Percentiles rank a stretch among this genome's conserved stretches.
These are phyloP conservation scores for Pyronema omphalodes DNA, from an alignment of 495 filamentous ascomycete species.

Conservation along the genomic window DNA sequence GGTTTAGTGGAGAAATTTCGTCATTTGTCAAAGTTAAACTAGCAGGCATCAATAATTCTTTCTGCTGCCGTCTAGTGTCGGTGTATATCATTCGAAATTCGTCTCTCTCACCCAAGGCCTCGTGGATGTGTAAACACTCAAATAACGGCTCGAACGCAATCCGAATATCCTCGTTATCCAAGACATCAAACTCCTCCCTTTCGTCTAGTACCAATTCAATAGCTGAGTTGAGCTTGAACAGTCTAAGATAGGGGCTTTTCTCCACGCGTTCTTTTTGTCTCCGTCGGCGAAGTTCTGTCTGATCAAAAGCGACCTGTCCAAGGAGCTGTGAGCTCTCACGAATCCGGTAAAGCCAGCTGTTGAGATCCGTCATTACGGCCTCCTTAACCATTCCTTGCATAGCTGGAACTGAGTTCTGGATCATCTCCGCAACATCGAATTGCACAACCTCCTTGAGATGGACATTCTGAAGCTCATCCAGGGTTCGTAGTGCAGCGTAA, in stretches of 20 bases:
- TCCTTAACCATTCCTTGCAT: conserved; percentile 88
- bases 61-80: conserved; percentile 71
- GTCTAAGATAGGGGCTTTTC: conserved; percentile 46
- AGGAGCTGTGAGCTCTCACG: conserved; percentile 88
- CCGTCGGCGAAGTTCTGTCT: conserved; percentile 70
- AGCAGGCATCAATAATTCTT: conserved; percentile 65
- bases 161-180: conserved; percentile 83
- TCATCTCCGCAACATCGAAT: conserved; percentile 89
- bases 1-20: conserved; percentile 55
- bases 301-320: conserved; percentile 91
- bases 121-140: conserved; percentile 91
- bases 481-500: conserved; percentile 78
- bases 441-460: conserved; percentile 83
- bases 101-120: conserved; percentile 80
- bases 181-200: conserved; percentile 78
- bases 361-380: conserved; percentile 89
- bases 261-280: conserved; percentile 67
- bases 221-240: conserved; percentile 86
- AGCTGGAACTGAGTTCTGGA: conserved; percentile 81
- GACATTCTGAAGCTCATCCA: conserved; percentile 92
- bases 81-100: conserved; percentile 83
- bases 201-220: conserved; percentile 93
- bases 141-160: conserved; percentile 91
- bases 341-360: conserved; percentile 93
- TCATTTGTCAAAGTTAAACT: conserved; percentile 44